Conservation (phyloP, 73 alveolate genomes). For the Paramecium biaurelia region DNA sequence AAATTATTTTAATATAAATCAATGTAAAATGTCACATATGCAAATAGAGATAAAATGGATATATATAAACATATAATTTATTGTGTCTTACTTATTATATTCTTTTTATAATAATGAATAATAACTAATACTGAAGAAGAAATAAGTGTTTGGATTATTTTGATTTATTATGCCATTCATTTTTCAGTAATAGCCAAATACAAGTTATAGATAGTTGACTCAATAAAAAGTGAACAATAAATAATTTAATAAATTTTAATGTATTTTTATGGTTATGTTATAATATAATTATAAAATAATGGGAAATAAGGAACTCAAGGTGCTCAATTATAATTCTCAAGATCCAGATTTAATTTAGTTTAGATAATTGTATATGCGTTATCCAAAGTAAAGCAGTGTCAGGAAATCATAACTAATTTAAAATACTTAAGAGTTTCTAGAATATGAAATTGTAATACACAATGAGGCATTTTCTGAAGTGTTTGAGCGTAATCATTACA, state of each 20-base stretch:
- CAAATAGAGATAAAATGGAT: neutral
- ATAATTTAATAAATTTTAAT: too few species aligned
- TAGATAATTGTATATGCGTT: neutral
- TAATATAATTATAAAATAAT: too few species aligned
- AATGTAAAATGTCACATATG: neutral
- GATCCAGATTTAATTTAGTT: neutral
- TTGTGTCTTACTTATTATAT: too few species aligned
- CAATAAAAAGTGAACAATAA: too few species aligned
- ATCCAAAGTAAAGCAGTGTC: neutral
- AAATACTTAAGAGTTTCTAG: neutral
- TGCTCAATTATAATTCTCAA: neutral
- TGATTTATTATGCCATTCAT: too few species aligned
- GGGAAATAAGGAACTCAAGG: neutral
- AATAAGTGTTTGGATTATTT: too few species aligned
- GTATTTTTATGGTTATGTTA: neutral
- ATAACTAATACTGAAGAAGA: too few species aligned
- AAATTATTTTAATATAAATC: neutral
- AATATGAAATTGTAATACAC: neutral
- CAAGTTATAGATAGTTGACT: too few species aligned
- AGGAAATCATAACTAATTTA: neutral
- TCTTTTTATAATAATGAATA: too few species aligned
- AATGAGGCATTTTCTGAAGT: slow-evolving; percentile 28
- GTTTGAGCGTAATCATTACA: neutral
- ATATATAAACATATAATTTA: too few species aligned
- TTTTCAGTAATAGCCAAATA: too few species aligned